Percentiles rank a stretch among this genome's conserved stretches.
These are phyloP conservation scores for Tuber aestivum DNA, from an alignment of 495 filamentous ascomycete species.

Conservation along the genomic window DNA sequence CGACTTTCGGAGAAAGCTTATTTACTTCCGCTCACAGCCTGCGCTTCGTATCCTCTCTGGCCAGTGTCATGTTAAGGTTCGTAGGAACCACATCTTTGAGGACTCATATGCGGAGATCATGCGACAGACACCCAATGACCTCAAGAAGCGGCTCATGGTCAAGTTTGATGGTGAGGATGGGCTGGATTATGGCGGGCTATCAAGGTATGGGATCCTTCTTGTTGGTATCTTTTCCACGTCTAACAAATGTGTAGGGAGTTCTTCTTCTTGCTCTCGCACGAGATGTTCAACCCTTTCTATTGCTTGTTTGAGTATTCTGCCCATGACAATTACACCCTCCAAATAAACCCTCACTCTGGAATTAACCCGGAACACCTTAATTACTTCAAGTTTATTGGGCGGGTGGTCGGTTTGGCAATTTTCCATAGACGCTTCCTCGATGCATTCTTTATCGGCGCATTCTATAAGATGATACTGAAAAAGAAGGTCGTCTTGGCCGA, in stretches of 20 bases:
- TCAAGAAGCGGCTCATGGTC: slow-evolving; percentile 98
- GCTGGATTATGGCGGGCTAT: slow-evolving; percentile 95
- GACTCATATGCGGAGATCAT: slow-evolving; percentile 98
- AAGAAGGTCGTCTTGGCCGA: slow-evolving; percentile 88
- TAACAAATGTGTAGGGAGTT: slow-evolving; percentile 66
- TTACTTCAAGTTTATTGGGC: slow-evolving; percentile 99
- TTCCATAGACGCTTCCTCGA: slow-evolving; percentile 98
- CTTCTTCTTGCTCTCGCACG: slow-evolving; percentile 99
- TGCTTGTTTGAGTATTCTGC: slow-evolving; percentile 99
- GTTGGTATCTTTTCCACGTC: slow-evolving; percentile 6
- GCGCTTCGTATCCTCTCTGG: slow-evolving; percentile 91
- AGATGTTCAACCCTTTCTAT: slow-evolving; percentile 99
- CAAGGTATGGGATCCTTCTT: slow-evolving; percentile 51
- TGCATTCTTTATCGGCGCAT: slow-evolving; percentile 98
- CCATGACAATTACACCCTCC: slow-evolving; percentile 99
- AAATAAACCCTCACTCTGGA: slow-evolving; percentile 99
- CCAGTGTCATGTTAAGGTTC: slow-evolving; percentile 96
- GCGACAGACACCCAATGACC: slow-evolving; percentile 87
- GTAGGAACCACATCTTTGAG: slow-evolving; percentile 94
- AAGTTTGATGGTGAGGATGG: slow-evolving; percentile 99
- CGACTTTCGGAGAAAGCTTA: slow-evolving; percentile 94
- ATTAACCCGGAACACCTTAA: slow-evolving; percentile 99
- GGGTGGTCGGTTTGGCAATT: slow-evolving; percentile 94
- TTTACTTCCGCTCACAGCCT: slow-evolving; percentile 98
- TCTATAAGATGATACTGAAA: slow-evolving; percentile 98